Evolutionary conservation across 179 eudicot species (phyloP).

Genomic region (Sideroxylon spinosum): DNA sequence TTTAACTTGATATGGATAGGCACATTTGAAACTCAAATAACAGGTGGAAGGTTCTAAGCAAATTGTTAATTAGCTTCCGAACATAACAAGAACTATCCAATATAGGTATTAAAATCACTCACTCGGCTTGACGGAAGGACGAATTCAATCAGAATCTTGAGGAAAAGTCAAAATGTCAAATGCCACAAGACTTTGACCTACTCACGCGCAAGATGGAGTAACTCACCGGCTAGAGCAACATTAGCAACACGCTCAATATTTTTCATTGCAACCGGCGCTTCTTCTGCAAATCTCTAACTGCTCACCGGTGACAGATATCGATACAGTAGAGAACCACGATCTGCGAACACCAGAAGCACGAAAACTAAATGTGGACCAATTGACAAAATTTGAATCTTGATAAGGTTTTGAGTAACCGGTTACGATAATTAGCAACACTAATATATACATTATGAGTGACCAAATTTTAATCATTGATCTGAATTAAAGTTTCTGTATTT

Average conservation of each 20-base stretch:
- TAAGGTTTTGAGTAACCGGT: background rate
- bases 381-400: background rate
- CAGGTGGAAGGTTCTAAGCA: no score
- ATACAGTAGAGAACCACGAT: background rate
- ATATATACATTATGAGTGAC: no score
- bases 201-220: background rate
- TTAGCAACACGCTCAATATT: constrained; percentile 33
- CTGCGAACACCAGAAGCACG: background rate
- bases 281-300: background rate
- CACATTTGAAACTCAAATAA: no score
- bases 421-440: background rate
- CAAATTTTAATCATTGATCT: background rate
- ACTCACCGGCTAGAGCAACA: constrained; percentile 39
- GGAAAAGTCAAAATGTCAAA: background rate
- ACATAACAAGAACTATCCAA: background rate
- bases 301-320: background rate
- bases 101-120: background rate
- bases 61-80: no score
- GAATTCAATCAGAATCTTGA: background rate
- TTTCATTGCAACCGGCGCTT: constrained; percentile 24
- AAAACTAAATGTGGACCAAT: background rate
- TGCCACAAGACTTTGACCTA: no score
- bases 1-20: no score
- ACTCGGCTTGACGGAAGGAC: no score
- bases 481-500: background rate